Conservation (phyloP, 441 rosid genomes). For the Biscutella laevigata region DNA sequence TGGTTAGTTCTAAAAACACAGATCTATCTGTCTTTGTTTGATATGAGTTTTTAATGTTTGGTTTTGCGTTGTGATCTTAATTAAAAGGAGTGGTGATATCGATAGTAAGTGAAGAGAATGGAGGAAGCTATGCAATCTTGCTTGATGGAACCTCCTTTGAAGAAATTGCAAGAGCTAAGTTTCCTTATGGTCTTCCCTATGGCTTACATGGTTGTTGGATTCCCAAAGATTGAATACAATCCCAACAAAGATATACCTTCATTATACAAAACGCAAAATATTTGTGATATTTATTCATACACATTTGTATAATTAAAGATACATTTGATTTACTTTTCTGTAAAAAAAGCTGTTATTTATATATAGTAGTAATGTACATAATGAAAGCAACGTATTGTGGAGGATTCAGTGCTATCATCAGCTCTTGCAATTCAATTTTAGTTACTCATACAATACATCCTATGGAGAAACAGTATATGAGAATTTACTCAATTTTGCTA, state of each 20-base stretch:
- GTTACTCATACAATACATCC: slow-evolving; percentile 3
- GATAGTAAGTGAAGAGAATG: slow-evolving; percentile 66
- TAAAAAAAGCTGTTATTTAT: too few relatives aligned
- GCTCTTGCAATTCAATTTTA: neutral
- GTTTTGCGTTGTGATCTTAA: slow-evolving; percentile 12
- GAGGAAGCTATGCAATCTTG: slow-evolving; percentile 72
- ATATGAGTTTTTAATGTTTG: too few relatives aligned
- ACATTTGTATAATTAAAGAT: slow-evolving; percentile 23
- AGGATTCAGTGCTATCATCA: neutral
- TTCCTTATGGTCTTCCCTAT: slow-evolving; percentile 88
- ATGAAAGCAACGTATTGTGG: slow-evolving; percentile 4
- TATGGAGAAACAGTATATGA: neutral
- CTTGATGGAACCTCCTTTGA: slow-evolving; percentile 74
- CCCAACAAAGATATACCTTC: slow-evolving; percentile 7
- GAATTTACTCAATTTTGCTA: neutral
- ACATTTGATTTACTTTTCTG: too few relatives aligned
- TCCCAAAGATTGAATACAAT: slow-evolving; percentile 33
- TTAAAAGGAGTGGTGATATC: slow-evolving; percentile 83
- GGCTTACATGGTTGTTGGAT: slow-evolving; percentile 99
- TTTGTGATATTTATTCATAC: neutral
- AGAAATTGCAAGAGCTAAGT: slow-evolving; percentile 84
- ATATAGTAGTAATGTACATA: slow-evolving; percentile 12
- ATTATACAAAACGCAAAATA: slow-evolving; percentile 11
- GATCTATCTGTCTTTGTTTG: neutral
- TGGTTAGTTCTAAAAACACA: slow-evolving; percentile 41